Evolutionary conservation across 331 rosid species (phyloP).

Genomic region (Quercus phellos): DNA sequence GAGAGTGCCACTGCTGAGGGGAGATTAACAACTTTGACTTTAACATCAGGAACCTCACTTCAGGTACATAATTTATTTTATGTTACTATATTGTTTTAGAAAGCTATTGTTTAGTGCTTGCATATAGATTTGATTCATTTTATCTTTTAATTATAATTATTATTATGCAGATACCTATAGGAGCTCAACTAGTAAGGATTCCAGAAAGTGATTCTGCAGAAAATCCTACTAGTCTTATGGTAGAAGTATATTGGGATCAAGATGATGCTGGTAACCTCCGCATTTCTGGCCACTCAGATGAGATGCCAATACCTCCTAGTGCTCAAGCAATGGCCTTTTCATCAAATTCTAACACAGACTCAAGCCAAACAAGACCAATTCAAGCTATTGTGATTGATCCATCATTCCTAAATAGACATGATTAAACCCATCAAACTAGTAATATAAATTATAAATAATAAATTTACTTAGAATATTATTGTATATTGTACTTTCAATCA

Average conservation of each 20-base stretch:
- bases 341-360: slow-evolving; percentile 15
- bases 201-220: slow-evolving; percentile 67
- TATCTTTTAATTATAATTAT: not conserved
- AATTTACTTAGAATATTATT: no score
- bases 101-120: no score
- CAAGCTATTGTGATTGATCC: slow-evolving; percentile 60
- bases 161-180: slow-evolving; percentile 56
- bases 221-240: slow-evolving; percentile 63
- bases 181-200: slow-evolving; percentile 73
- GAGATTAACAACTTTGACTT: slow-evolving; percentile 48
- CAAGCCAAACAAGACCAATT: slow-evolving; percentile 18
- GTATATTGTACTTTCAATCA: no score
- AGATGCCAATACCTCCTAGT: slow-evolving; percentile 43
- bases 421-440: no score
- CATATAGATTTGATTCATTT: no score
- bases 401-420: no score
- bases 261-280: slow-evolving; percentile 73
- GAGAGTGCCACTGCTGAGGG: slow-evolving; percentile 77
- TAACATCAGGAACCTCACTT: slow-evolving; percentile 55
- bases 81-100: not conserved
- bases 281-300: slow-evolving; percentile 59
- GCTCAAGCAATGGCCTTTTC: slow-evolving; percentile 31
- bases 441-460: no score
- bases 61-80: slow-evolving; percentile 33
- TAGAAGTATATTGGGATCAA: slow-evolving; percentile 85